phyloP scores from a whole-genome alignment of 352 stramenopile genomes.

The Phytophthora ramorum region DNA sequence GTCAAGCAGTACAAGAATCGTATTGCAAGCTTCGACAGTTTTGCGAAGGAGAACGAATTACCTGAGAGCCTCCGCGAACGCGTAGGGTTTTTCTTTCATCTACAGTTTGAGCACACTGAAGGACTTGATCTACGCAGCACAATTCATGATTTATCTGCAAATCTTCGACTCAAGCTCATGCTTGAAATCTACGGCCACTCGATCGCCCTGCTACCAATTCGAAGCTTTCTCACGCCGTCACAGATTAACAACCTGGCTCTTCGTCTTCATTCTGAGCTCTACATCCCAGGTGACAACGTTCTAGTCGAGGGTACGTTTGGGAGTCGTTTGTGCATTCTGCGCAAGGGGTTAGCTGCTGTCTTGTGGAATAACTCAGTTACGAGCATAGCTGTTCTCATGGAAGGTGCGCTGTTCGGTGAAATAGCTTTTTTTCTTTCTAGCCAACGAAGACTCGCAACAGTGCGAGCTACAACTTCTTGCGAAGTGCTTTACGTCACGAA shows the following conservation, averaged over 20 bases:
- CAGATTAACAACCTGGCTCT: conserved; percentile 78
- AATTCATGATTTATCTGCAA: conserved; percentile 69
- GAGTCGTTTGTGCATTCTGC: conserved; percentile 63
- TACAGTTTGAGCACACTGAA: conserved; percentile 64
- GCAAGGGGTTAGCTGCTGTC: conserved; percentile 62
- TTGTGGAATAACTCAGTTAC: conserved; percentile 62
- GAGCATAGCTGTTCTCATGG: conserved; percentile 61
- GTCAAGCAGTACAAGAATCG: conserved; percentile 72
- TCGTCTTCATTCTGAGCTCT: conserved; percentile 67
- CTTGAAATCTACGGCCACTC: conserved; percentile 71
- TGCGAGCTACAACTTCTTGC: conserved; percentile 66
- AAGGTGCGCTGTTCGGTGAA: conserved; percentile 75
- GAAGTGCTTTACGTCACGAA: conserved; percentile 75
- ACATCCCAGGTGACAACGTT: conserved; percentile 74
- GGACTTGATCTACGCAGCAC: conserved; percentile 59
- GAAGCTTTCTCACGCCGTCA: conserved; percentile 50
- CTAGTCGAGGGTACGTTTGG: conserved; percentile 66
- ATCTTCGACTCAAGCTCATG: conserved; percentile 77
- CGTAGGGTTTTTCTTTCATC: conserved; percentile 69
- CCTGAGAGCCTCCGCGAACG: conserved; percentile 52
- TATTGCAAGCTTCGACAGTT: conserved; percentile 79
- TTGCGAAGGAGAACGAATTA: conserved; percentile 68
- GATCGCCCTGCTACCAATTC: conserved; percentile 62
- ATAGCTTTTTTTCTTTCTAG: conserved; percentile 68
- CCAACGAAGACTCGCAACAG: conserved; percentile 64